These are phyloP conservation scores for Amylocystis lapponica DNA, from an alignment of 768 basidiomycete species.

Conservation along the genomic window DNA sequence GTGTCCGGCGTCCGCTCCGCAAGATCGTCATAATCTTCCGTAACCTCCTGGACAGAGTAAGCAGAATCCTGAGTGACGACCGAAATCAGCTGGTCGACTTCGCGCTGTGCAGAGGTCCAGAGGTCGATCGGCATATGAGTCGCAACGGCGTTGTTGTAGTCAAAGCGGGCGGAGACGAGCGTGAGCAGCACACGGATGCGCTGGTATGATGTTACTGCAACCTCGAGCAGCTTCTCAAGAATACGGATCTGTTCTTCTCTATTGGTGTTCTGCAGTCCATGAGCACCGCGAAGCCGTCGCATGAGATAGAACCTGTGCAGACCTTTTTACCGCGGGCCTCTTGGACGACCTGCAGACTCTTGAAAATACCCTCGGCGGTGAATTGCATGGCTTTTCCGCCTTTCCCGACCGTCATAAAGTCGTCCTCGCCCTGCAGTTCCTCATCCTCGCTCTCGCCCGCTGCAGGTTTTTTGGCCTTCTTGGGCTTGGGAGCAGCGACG, in stretches of 20 bases:
- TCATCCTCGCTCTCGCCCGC: conserved; percentile 33
- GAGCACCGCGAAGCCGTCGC: not conserved
- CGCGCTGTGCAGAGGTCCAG: conserved; percentile 82
- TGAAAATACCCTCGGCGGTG: conserved; percentile 84
- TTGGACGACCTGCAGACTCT: conserved; percentile 84
- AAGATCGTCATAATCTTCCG: conserved; percentile 89
- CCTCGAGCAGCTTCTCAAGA: conserved; percentile 79
- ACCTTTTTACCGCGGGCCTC: conserved; percentile 98
- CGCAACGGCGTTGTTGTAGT: conserved; percentile 86
- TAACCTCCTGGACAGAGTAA: conserved; percentile 83
- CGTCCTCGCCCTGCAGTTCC: conserved; percentile 46
- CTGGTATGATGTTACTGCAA: conserved; percentile 85
- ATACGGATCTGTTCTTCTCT: conserved; percentile 91
- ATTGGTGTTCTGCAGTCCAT: conserved; percentile 76
- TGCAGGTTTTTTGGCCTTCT: conserved; percentile 32
- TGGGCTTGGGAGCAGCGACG: conserved; percentile 30
- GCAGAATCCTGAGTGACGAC: conserved; percentile 64
- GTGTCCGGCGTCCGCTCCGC: conserved; percentile 72
- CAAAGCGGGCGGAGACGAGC: conserved; percentile 91
- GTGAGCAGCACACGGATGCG: conserved; percentile 91
- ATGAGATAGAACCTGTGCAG: conserved; percentile 7
- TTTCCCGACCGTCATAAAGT: conserved; percentile 88
- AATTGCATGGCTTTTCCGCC: conserved; percentile 81
- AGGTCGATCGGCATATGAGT: conserved; percentile 90
- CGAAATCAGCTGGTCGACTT: conserved; percentile 83